Evolutionary conservation across 164 flowering plant species (phyloP).

Genomic region (Aristolochia fimbriata): DNA sequence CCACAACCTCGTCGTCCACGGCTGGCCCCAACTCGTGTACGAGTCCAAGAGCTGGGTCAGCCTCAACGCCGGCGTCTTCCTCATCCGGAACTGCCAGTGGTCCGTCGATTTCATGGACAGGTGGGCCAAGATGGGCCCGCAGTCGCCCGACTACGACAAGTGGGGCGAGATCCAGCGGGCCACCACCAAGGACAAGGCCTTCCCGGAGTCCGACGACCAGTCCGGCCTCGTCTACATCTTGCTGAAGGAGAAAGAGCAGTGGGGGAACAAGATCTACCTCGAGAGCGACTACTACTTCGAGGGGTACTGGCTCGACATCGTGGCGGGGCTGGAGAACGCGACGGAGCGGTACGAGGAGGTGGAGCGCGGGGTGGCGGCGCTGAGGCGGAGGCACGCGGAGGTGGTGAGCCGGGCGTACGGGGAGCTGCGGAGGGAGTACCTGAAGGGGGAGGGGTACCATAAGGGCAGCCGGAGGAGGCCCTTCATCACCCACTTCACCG

Average conservation of each 20-base stretch:
- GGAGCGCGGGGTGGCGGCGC: slow-evolving; percentile 25
- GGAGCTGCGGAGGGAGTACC: slow-evolving; percentile 33
- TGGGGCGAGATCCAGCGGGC: slow-evolving; percentile 52
- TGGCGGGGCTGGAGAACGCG: slow-evolving; percentile 32
- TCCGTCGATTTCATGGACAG: slow-evolving; percentile 78
- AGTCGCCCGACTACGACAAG: slow-evolving; percentile 36
- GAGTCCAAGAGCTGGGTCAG: slow-evolving; percentile 65
- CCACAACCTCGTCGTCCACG: slow-evolving; percentile 70
- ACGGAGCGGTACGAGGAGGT: slow-evolving; percentile 32
- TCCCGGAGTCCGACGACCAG: slow-evolving; percentile 81
- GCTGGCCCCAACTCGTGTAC: slow-evolving; percentile 50
- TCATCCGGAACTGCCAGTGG: slow-evolving; percentile 95
- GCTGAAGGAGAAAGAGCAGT: slow-evolving; percentile 34
- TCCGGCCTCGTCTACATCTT: slow-evolving; percentile 64
- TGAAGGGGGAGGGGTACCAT: slow-evolving; percentile 38
- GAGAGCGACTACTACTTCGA: slow-evolving; percentile 70
- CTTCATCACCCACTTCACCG: slow-evolving; percentile 88
- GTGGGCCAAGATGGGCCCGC: slow-evolving; percentile 91
- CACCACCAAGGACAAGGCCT: slow-evolving; percentile 46
- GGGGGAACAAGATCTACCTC: slow-evolving; percentile 56
- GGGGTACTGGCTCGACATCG: slow-evolving; percentile 77
- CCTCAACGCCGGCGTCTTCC: slow-evolving; percentile 83
- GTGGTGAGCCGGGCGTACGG: slow-evolving; percentile 44
- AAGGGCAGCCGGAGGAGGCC: slow-evolving; percentile 55
- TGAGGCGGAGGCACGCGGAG: slow-evolving; percentile 76